A percentile compares a stretch with the other conserved stretches of the same genome.
Conservation (phyloP, 495 filamentous ascomycete genomes). For the Tuber calosporum region DNA sequence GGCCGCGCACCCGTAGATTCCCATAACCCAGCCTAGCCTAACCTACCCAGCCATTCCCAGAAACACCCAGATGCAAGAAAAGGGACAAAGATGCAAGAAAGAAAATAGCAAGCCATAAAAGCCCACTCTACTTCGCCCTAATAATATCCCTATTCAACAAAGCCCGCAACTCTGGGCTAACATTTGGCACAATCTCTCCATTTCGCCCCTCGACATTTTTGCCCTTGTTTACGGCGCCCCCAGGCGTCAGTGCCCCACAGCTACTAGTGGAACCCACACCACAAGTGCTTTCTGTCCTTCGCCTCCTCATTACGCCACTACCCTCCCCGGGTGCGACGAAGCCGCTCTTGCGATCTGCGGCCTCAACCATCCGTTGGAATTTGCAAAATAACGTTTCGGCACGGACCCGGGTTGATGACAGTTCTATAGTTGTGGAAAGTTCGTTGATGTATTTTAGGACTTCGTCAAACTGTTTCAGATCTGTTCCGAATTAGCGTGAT, state of each 20-base stretch:
- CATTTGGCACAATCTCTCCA: conserved; percentile 37
- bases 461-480: conserved; percentile 91
- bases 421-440: conserved; percentile 83
- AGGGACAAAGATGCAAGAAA: background rate
- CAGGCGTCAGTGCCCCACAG: conserved; percentile 20
- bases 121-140: conserved; percentile 15
- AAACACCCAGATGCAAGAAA: conserved; percentile 1
- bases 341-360: conserved; percentile 72
- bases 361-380: conserved; percentile 79
- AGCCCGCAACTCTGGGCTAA: conserved; percentile 71
- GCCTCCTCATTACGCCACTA: conserved; percentile 17
- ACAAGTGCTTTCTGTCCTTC: conserved; percentile 19
- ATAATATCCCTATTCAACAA: conserved; percentile 65
- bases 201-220: conserved; percentile 34
- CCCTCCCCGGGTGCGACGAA: conserved; percentile 13
- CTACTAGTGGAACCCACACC: conserved; percentile 11
- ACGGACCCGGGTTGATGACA: conserved; percentile 71
- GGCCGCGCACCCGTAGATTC: background rate
- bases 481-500: conserved; percentile 15
- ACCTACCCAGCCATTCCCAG: background rate
- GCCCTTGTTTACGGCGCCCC: conserved; percentile 39
- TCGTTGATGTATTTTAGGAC: conserved; percentile 98
- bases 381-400: conserved; percentile 82
- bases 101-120: background rate
- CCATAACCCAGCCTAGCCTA: background rate